Evolutionary conservation across 2,329 filamentous ascomycete species (phyloP), one percentile per base, ranked within the genome.

Genomic region (Aspergillus sp.): DNA sequence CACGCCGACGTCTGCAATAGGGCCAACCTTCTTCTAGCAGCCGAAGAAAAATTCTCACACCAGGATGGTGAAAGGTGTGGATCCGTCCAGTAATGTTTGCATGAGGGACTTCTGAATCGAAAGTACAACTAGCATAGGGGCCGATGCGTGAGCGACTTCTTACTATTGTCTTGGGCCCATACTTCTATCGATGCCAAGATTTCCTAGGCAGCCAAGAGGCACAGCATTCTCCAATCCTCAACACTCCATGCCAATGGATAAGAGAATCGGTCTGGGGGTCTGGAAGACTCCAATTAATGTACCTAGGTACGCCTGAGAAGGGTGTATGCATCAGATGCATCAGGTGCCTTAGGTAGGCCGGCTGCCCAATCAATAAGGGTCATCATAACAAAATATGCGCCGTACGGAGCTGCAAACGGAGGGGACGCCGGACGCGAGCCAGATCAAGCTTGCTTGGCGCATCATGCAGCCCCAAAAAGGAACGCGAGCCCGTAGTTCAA

Each of bases 391-490:
- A 30, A 50, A 28, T n/a, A 30, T 50, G 28, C n/a, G 32, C 47
- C 47, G 47, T 50, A 17, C 47, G 23, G 47, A 30, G 23, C 25
- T 50, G 47, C 47, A 50, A 50, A 50, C 47, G 47, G 47, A 30
- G 47, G 47, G n/a, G 23, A 50, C 52, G 38, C 52, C 52, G 52
- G 53, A 45, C 39, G 43, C 39, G 17, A 55, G 52, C 52, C 52
- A 55, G 53, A 55, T 47, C 53, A 55, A 55, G 55, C 55, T 57
- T 52, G 47, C 55, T 57, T 57, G 55, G 55, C 55, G 55, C 55
- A 51, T 57, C 30, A 49, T 52, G 55, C 55, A 51, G 45, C 30
- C 43, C 28, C 41, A 49, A 19, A 19, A 38, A 49, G 38, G 41
- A 36, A 23, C 55, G 23, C 52, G 52, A 55, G 23, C 38, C 25